Percentiles rank a stretch among this genome's conserved stretches.
These are phyloP conservation scores for Knoxia roxburghii DNA, from an alignment of 257 asterid genomes.

Conservation along the genomic window DNA sequence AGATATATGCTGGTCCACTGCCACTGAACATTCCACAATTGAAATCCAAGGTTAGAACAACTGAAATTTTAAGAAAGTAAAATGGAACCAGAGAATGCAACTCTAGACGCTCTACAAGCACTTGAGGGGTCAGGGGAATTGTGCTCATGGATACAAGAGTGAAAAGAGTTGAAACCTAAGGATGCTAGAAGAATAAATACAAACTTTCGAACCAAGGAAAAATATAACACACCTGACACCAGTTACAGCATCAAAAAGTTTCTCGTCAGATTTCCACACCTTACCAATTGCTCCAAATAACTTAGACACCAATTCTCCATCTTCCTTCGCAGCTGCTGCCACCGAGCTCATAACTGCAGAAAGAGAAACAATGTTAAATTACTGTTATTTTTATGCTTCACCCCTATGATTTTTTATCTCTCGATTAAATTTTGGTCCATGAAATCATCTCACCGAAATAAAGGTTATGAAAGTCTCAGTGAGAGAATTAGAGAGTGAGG, in stretches of 20 bases:
- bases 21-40: slow-evolving; percentile 49
- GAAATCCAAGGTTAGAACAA: slow-evolving; percentile 10
- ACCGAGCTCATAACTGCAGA: slow-evolving; percentile 67
- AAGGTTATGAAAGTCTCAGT: no score
- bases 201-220: background rate
- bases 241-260: slow-evolving; percentile 79
- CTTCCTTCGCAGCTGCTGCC: slow-evolving; percentile 60
- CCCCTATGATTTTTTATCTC: background rate
- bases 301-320: slow-evolving; percentile 58
- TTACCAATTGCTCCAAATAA: slow-evolving; percentile 87
- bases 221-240: slow-evolving; percentile 60
- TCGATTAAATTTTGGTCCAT: background rate
- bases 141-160: background rate
- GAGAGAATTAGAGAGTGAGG: background rate
- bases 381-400: background rate
- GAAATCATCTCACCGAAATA: no score
- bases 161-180: background rate
- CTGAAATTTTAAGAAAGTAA: background rate
- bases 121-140: background rate
- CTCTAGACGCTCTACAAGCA: background rate
- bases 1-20: slow-evolving; percentile 94
- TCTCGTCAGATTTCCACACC: slow-evolving; percentile 93
- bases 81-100: background rate
- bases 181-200: background rate
- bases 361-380: slow-evolving; percentile 14